Conservation (phyloP, 2,329 filamentous ascomycete genomes). For the Arthrobotrys conoides region DNA sequence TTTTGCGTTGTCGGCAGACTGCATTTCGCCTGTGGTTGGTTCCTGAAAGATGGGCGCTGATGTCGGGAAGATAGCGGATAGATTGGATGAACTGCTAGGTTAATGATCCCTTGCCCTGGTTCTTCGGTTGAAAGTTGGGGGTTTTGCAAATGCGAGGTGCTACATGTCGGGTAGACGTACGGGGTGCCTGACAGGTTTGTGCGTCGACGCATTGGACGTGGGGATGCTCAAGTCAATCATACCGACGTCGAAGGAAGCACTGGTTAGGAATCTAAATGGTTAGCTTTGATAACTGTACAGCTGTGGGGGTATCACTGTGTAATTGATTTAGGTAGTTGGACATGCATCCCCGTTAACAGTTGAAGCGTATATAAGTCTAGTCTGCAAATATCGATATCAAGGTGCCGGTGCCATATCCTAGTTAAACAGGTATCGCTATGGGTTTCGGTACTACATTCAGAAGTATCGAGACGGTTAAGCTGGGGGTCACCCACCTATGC, state of each 20-base stretch:
- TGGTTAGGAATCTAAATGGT: neutral
- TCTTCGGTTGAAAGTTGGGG: slow-evolving; percentile 29
- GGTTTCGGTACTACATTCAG: no score
- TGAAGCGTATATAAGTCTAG: neutral
- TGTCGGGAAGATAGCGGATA: slow-evolving; percentile 58
- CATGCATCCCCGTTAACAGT: neutral
- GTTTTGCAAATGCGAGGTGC: neutral
- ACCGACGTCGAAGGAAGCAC: neutral
- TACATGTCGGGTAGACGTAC: neutral
- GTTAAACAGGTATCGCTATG: no score
- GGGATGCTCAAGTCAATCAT: neutral
- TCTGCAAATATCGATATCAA: no score
- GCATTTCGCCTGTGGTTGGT: neutral
- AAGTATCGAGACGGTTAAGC: no score
- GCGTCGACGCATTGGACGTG: slow-evolving; percentile 27
- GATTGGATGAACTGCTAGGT: slow-evolving; percentile 35
- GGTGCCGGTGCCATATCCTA: no score
- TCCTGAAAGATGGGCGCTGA: slow-evolving; percentile 14
- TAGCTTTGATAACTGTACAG: neutral
- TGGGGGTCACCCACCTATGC: no score
- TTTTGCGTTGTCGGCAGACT: slow-evolving; percentile 31
- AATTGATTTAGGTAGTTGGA: neutral
- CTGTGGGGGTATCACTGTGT: neutral
- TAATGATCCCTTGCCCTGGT: neutral
- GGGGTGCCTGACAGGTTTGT: slow-evolving; percentile 36